A percentile compares a stretch with the other conserved stretches of the same genome.
These are phyloP conservation scores for Scedosporium apiospermum DNA, from an alignment of 2,329 filamentous ascomycete genomes.

Conservation along the genomic window DNA sequence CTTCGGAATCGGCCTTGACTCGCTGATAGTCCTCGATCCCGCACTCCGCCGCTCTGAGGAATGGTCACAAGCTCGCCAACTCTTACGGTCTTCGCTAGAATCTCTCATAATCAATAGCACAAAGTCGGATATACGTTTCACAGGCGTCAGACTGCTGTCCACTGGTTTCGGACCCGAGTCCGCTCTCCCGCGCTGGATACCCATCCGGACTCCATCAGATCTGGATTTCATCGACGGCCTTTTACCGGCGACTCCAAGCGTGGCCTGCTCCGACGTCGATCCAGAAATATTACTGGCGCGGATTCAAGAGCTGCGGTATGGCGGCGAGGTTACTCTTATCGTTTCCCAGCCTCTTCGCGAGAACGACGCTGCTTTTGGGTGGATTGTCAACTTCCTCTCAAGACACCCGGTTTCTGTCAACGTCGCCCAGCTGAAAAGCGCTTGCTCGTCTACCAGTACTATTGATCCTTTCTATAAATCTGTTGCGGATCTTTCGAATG, in stretches of 20 bases:
- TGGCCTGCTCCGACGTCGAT: not conserved
- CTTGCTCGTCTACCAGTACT: not conserved
- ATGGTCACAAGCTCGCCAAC: not conserved
- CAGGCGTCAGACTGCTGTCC: not conserved
- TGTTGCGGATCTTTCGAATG: not conserved
- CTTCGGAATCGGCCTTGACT: constrained; percentile 6
- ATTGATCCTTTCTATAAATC: not conserved
- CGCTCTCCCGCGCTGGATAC: not conserved
- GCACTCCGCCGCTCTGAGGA: not conserved
- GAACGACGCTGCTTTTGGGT: not conserved
- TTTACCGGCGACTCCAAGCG: not conserved
- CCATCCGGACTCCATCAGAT: not conserved
- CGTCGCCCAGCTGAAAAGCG: not conserved
- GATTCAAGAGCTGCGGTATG: not conserved
- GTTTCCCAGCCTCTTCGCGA: not conserved
- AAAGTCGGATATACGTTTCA: not conserved
- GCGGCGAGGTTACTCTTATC: constrained; percentile 1
- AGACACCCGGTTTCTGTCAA: not conserved
- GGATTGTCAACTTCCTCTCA: not conserved
- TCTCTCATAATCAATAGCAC: not conserved
- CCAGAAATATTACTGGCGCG: not conserved
- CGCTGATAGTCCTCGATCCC: not conserved
- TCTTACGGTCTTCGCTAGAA: not conserved
- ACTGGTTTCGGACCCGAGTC: not conserved
- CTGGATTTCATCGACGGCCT: not conserved